Conservation (phyloP, 1,284 basidiomycete species). For the Irpex sp. region DNA sequence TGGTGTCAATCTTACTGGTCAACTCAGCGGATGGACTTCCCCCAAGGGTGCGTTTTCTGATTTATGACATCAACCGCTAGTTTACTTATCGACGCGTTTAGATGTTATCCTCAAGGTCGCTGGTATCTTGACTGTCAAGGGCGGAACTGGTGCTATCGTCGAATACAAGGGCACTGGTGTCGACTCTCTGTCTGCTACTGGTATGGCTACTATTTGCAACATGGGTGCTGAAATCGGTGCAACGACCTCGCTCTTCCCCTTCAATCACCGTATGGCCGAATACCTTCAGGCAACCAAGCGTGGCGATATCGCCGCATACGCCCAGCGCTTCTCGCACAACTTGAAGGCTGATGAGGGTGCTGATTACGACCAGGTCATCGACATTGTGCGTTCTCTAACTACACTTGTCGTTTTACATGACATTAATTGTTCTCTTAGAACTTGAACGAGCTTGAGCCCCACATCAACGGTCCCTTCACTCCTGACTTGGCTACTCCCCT, state of each 20-base stretch:
- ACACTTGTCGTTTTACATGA: not conserved
- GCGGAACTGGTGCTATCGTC: conserved; percentile 95
- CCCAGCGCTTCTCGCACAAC: conserved; percentile 89
- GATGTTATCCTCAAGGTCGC: conserved; percentile 98
- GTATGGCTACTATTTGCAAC: conserved; percentile 99
- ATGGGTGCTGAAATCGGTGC: conserved; percentile 99
- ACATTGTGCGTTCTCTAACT: conserved; percentile 61
- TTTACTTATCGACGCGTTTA: conserved; percentile 24
- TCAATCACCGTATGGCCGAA: conserved; percentile 91
- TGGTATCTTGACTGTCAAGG: conserved; percentile 96
- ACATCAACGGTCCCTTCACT: conserved; percentile 99
- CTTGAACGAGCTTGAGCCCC: conserved; percentile 95
- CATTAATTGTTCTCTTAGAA: conserved; percentile 46
- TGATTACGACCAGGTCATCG: conserved; percentile 93
- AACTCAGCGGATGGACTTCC: conserved; percentile 95
- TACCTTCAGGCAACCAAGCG: conserved; percentile 96
- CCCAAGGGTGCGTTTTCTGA: conserved; percentile 73
- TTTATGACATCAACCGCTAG: conserved; percentile 5
- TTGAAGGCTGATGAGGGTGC: conserved; percentile 85
- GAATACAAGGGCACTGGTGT: conserved; percentile 95
- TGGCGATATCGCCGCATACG: conserved; percentile 85
- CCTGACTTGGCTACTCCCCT: conserved; percentile 95
- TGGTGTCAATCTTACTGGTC: conserved; percentile 95
- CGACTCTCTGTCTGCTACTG: conserved; percentile 94
- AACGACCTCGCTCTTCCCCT: conserved; percentile 98